Evolutionary conservation across 257 asterid genomes (phyloP).

Genomic region (Nyctanthes arbortristis): DNA sequence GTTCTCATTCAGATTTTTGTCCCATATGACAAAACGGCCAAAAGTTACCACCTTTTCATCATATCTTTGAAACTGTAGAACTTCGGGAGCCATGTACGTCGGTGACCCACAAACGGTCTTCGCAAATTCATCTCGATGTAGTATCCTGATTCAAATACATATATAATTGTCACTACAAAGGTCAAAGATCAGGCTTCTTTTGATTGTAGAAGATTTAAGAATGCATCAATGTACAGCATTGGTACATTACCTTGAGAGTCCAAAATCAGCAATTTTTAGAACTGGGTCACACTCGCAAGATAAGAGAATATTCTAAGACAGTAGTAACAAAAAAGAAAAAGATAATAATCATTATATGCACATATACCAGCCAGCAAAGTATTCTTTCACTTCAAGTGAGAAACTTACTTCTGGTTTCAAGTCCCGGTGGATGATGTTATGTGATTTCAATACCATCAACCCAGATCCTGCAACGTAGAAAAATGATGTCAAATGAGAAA

Average conservation of each 20-base stretch:
- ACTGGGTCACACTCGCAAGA: constrained; percentile 36
- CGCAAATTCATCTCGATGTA: constrained; percentile 40
- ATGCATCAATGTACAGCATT: neutral
- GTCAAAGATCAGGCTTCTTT: neutral
- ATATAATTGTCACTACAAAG: constrained; percentile 8
- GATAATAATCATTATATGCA: neutral
- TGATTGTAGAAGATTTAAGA: neutral
- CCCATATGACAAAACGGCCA: neutral
- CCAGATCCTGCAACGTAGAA: constrained; percentile 40
- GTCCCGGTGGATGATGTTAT: constrained; percentile 47
- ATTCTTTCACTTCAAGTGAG: neutral
- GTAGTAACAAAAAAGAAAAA: neutral
- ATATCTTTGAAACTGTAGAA: constrained; percentile 52
- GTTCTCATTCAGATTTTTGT: neutral
- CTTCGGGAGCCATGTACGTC: constrained; percentile 63
- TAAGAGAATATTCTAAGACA: constrained; percentile 51
- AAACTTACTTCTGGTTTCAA: constrained; percentile 58
- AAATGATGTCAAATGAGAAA: constrained; percentile 1
- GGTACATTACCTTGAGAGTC: constrained; percentile 50
- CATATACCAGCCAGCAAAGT: neutral
- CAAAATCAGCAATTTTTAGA: constrained; percentile 63
- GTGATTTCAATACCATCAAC: constrained; percentile 37
- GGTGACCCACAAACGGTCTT: constrained; percentile 55
- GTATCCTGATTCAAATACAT: constrained; percentile 32
- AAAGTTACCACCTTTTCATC: constrained; percentile 41